Percentiles rank a stretch among this genome's conserved stretches.
Evolutionary conservation across 805 yeast genomes (phyloP).

Genomic region (Saturnispora mendoncae): DNA sequence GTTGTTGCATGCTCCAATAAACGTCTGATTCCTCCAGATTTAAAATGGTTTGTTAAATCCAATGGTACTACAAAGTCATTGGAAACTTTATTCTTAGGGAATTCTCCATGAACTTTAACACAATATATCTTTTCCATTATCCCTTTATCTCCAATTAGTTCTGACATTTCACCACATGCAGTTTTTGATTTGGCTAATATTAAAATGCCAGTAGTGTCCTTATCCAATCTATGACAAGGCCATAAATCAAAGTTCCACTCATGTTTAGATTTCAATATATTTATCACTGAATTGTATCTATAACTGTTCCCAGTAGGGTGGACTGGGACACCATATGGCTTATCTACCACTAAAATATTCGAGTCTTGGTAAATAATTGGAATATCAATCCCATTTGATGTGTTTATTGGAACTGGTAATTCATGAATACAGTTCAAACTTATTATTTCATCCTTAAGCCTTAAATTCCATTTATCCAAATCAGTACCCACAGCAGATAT

Average conservation of each 20-base stretch:
- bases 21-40: slow-evolving; percentile 17
- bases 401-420: slow-evolving; percentile 28
- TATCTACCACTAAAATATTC: slow-evolving; percentile 36
- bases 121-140: slow-evolving; percentile 32
- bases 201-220: slow-evolving; percentile 41
- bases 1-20: slow-evolving; percentile 16
- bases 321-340: slow-evolving; percentile 47
- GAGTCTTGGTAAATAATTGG: slow-evolving; percentile 31
- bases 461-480: not conserved
- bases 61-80: slow-evolving; percentile 26
- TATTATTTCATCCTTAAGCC: not conserved
- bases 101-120: slow-evolving; percentile 34
- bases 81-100: slow-evolving; percentile 26
- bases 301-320: slow-evolving; percentile 41
- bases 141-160: slow-evolving; percentile 9
- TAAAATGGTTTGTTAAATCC: slow-evolving; percentile 21
- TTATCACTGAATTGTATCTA: slow-evolving; percentile 35
- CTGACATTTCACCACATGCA: slow-evolving; percentile 4
- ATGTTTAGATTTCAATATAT: slow-evolving; percentile 31
- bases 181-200: slow-evolving; percentile 31
- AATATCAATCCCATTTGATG: slow-evolving; percentile 8
- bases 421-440: slow-evolving; percentile 36
- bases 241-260: slow-evolving; percentile 2
- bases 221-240: slow-evolving; percentile 42
- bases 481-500: not conserved